Evolutionary conservation across 2,329 filamentous ascomycete genomes (phyloP), one percentile per base, ranked within the genome.

Genomic region (Fusarium sarcochroum): DNA sequence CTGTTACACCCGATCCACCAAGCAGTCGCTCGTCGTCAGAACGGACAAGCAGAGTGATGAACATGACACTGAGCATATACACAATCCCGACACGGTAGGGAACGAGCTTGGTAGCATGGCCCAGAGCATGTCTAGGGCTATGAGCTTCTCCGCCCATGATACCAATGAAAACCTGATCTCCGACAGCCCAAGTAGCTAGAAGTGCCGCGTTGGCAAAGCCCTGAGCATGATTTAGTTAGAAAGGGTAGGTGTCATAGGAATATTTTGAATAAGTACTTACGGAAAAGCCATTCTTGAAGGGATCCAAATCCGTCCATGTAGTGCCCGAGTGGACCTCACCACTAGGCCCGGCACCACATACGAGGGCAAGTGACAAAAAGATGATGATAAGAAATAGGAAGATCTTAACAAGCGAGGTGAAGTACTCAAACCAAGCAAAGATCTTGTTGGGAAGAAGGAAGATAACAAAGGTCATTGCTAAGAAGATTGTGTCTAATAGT

Each of bases 151-250:
- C 69, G 7, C 60, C 69, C 66, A 72, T 71, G 32, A 72, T 63
- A n/a, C 69, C 69, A 35, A 71, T 71, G 5, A 72, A 72, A 8
- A 72, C 69, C 37, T 71, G 69, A 4, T 72, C 69, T 0, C 69
- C 69, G 2, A 72, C 69, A 1, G 69, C 69, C 69, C 69, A 72
- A 11, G 55, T 66, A 3, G 70, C 69, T 3, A 72, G 32, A 7
- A 72, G 47, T 3, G 66, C 60, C n/a, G 51, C 63, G 21, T 56
- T 72, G 1, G 70, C 70, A 5, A 72, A 72, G 9, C 69, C 69
- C 69, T 71, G 7, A 1, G 23, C 3, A 3, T 6, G 8, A 3
- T 3, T 2, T 10, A n/a, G 6, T 6, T 20, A 3, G n/a, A 30
- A n/a, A 3, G 3, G 0, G 2, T 3, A 2, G 2, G n/a, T 14